phyloP scores from a whole-genome alignment of 2,329 filamentous ascomycete genomes.

The Zymoseptoria passerinii region DNA sequence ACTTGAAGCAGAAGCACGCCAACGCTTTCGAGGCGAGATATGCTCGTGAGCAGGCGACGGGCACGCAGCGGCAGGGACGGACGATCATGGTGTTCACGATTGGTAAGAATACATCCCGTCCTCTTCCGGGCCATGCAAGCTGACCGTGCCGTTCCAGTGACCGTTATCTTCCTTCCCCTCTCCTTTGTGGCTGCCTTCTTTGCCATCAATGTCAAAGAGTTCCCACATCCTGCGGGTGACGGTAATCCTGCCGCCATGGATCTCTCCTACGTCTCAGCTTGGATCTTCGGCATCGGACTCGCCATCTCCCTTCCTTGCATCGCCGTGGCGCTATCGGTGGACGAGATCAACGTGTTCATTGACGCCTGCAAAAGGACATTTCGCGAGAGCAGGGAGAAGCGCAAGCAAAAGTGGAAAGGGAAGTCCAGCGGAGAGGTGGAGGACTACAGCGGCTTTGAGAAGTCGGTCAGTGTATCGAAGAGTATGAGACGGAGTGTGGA shows the following conservation, averaged over 20 bases:
- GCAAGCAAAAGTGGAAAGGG: background rate
- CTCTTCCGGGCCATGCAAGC: background rate
- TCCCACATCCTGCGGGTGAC: slow-evolving; percentile 29
- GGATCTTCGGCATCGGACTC: slow-evolving; percentile 49
- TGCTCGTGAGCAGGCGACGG: slow-evolving; percentile 52
- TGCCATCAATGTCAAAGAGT: slow-evolving; percentile 46
- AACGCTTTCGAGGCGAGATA: slow-evolving; percentile 60
- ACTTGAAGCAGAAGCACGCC: slow-evolving; percentile 61
- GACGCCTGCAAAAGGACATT: background rate
- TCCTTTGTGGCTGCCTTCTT: slow-evolving; percentile 50
- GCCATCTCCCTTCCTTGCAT: slow-evolving; percentile 41
- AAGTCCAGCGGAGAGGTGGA: background rate
- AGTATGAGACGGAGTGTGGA: slow-evolving; percentile 15
- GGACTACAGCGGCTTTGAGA: slow-evolving; percentile 8
- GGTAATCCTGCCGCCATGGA: slow-evolving; percentile 20
- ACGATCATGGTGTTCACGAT: slow-evolving; percentile 54
- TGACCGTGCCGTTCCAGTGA: slow-evolving; percentile 30
- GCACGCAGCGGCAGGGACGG: slow-evolving; percentile 50
- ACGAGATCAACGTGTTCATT: slow-evolving; percentile 8
- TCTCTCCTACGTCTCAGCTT: slow-evolving; percentile 44
- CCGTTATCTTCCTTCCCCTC: slow-evolving; percentile 49
- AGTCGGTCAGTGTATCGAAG: slow-evolving; percentile 10
- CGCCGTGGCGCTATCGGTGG: slow-evolving; percentile 13
- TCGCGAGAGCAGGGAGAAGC: background rate
- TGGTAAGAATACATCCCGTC: background rate